Base-by-base conservation (phyloP, 768 basidiomycete species). In the Rhodocollybia butyracea region DNA sequence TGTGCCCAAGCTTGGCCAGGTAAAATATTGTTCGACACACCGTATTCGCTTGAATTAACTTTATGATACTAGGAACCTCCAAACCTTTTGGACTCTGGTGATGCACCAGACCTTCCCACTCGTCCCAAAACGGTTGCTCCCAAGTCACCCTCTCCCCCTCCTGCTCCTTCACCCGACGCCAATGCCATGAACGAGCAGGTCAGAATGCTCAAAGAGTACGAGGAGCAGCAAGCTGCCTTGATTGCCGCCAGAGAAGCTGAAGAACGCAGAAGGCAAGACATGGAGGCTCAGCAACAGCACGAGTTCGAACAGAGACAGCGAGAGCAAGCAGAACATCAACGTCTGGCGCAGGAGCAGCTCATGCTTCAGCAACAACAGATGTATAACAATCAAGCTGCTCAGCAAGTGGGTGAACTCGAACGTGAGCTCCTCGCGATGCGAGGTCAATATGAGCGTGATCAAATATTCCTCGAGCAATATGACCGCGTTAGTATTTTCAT, bases 371-470 rank as follows among this genome's bases (percentile, higher is more conserved):
- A 93, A 62, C 84, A 91, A 71, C 82, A 88, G 76, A 81, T 89
- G 70, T 83, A 87, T 60, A 88, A 83, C 63, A 91, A 85, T 58
- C 88, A 92, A 67, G 83, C 85, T 34, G 84, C 79, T 41, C 84
- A 87, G 57, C 87, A 91, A 61, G 79, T 84, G 29, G 77, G 82
- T 52, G 94, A 98, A 57, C 79, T 95, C 41, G 94, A 99, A 70
- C 79, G 91, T 50, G 89, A 98, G 68, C 75, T 98, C 46, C 80
- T 98, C 46, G 91, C 82, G 10, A 90, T 98, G 89, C 78, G 94
- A 45, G 94, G 97, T 0, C 97, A 98, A 67, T 99, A 94, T 67
- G 97, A 99, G 72, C 84, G 97, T 12, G 96, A 99, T 64, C 97
- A 99, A 68, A 88, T 99, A 61, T 84, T 99, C 70, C 77, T 99